Conservation (phyloP, 768 basidiomycete species). For the Polyporus arcularius region DNA sequence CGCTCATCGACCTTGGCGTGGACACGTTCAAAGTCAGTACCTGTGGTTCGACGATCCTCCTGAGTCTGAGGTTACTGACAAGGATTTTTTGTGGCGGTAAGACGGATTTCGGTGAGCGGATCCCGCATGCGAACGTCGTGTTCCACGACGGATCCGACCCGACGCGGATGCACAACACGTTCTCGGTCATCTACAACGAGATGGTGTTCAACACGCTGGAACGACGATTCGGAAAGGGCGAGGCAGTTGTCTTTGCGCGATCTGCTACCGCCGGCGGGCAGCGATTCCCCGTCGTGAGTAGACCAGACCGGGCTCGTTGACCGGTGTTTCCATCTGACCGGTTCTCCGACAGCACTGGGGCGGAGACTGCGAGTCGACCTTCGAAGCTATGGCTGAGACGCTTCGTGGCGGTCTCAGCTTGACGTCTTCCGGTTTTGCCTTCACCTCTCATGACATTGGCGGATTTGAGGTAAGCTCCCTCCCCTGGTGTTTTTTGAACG, state of each 20-base stretch:
- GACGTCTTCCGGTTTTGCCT: slow-evolving; percentile 69
- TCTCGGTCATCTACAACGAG: slow-evolving; percentile 69
- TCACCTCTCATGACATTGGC: slow-evolving; percentile 75
- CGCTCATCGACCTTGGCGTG: slow-evolving; percentile 48
- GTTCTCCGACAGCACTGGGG: slow-evolving; percentile 58
- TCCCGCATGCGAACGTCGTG: slow-evolving; percentile 62
- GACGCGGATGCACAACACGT: slow-evolving; percentile 71
- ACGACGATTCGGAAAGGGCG: slow-evolving; percentile 57
- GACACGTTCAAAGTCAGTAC: slow-evolving; percentile 51
- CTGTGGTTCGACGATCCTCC: not conserved
- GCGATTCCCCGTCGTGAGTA: slow-evolving; percentile 43
- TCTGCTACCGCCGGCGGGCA: slow-evolving; percentile 72
- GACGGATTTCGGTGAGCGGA: slow-evolving; percentile 81
- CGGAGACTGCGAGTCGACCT: slow-evolving; percentile 76
- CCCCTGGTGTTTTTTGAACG: not conserved
- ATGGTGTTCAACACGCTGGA: slow-evolving; percentile 65
- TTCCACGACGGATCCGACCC: slow-evolving; percentile 73
- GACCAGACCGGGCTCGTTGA: not conserved
- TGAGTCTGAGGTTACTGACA: not conserved
- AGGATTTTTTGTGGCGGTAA: slow-evolving; percentile 22
- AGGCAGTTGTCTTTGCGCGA: slow-evolving; percentile 71
- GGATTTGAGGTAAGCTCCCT: slow-evolving; percentile 59
- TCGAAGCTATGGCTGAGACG: slow-evolving; percentile 78
- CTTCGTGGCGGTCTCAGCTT: slow-evolving; percentile 67
- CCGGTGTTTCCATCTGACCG: slow-evolving; percentile 9